Conservation (phyloP, 1,139 yeast genomes). For the Hansenula sp. region DNA sequence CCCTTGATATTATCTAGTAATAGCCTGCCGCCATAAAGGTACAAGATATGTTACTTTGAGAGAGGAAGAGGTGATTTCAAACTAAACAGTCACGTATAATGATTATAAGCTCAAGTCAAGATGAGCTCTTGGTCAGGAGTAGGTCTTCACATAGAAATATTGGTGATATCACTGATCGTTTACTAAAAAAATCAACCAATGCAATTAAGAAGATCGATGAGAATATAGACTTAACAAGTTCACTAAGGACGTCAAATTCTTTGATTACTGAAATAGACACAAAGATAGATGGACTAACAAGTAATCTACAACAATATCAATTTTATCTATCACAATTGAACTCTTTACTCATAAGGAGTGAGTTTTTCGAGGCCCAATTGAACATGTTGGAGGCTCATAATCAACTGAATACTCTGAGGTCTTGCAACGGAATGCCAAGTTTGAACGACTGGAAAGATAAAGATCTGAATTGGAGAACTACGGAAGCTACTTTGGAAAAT, state of each 20-base stretch:
- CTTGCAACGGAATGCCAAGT: slow-evolving; percentile 20
- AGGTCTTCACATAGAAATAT: slow-evolving; percentile 5
- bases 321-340: slow-evolving; percentile 26
- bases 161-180: slow-evolving; percentile 16
- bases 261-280: slow-evolving; percentile 14
- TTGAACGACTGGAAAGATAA: slow-evolving; percentile 23
- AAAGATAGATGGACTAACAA: slow-evolving; percentile 11
- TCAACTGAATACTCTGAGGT: slow-evolving; percentile 15
- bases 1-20: no score
- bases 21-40: no score
- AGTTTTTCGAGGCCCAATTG: slow-evolving; percentile 36
- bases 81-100: no score
- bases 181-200: slow-evolving; percentile 15
- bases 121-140: not conserved
- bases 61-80: no score
- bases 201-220: slow-evolving; percentile 20
- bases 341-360: slow-evolving; percentile 32
- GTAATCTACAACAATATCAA: slow-evolving; percentile 18
- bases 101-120: no score
- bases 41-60: no score
- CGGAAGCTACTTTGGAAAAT: slow-evolving; percentile 46
- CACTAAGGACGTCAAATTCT: slow-evolving; percentile 15
- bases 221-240: slow-evolving; percentile 15
- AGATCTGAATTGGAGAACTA: slow-evolving; percentile 36
- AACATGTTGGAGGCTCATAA: slow-evolving; percentile 29